Conservation (phyloP, 2,329 filamentous ascomycete genomes). For the Leptodontidium sp. region DNA sequence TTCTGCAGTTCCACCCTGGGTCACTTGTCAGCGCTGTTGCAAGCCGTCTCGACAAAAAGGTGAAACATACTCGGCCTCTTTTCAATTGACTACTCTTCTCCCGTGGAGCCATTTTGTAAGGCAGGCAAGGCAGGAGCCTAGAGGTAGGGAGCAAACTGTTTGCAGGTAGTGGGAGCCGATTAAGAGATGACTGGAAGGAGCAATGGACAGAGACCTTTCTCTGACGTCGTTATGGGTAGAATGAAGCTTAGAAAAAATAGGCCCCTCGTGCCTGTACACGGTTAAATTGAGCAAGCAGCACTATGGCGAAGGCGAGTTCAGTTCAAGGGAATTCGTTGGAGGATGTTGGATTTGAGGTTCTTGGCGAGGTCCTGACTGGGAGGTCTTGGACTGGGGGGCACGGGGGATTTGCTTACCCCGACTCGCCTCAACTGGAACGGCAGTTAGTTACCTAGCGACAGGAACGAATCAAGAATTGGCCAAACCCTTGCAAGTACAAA, state of each 20-base stretch:
- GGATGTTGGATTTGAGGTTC: slow-evolving; percentile 11
- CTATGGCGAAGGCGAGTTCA: slow-evolving; percentile 3
- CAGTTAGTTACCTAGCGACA: background rate
- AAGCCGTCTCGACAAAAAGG: slow-evolving; percentile 19
- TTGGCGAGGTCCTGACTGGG: slow-evolving; percentile 5
- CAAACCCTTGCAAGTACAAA: background rate
- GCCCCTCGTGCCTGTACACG: slow-evolving; percentile 26
- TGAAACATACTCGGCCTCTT: slow-evolving; percentile 72
- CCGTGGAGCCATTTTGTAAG: slow-evolving; percentile 55
- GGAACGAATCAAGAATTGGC: background rate
- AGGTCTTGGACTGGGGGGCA: background rate
- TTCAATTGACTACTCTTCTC: slow-evolving; percentile 80
- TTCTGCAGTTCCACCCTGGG: slow-evolving; percentile 39
- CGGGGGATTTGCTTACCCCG: slow-evolving; percentile 20
- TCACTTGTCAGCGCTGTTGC: slow-evolving; percentile 34
- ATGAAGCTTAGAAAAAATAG: background rate
- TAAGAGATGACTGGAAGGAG: background rate
- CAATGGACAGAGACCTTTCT: background rate
- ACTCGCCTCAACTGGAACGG: slow-evolving; percentile 3
- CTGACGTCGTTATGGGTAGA: background rate
- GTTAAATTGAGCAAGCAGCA: slow-evolving; percentile 24
- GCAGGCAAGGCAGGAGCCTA: slow-evolving; percentile 16
- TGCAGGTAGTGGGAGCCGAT: background rate
- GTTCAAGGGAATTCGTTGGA: slow-evolving; percentile 3
- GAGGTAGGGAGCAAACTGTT: background rate